Evolutionary conservation across 2,329 filamentous ascomycete genomes (phyloP), one percentile per base, ranked within the genome.

Genomic region (Zasmidium angulare): DNA sequence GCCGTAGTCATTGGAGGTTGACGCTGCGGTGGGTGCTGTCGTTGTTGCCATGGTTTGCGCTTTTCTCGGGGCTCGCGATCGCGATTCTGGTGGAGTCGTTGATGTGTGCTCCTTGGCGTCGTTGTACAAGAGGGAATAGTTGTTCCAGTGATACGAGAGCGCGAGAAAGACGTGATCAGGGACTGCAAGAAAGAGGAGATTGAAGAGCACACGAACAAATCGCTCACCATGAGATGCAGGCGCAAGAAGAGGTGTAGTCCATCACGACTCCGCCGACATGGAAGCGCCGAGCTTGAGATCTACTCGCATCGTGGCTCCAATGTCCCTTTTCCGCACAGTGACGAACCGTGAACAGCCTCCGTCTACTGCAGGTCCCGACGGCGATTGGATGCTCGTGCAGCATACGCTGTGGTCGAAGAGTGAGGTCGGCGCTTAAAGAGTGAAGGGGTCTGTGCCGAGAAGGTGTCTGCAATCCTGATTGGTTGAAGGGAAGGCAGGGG

Each of bases 301-400:
- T 55, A 22, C 21, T 48, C 23, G n/a, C 36, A 19, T 43, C 36
- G 9, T 43, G 36, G 36, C 36, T 43, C 36, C n/a, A n/a, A n/a
- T n/a, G n/a, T n/a, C n/a, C n/a, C 36, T 17, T 43, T 43, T 43
- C n/a, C 11, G 14, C 12, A 19, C 12, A 17, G 36, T 43, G 36
- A 43, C 36, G 36, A 43, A 43, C 36, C 14, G 7, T 17, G 2
- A 31, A 31, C 19, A 9, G 36, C 19, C 19, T 36, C 48, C 22
- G 53, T 55, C 46, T 29, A 36, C 43, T 36, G 40, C 53, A 36
- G 23, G 40, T 55, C 46, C 53, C 53, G 47, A 47, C 26, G 22
- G 36, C 36, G 40, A 55, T 26, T 21, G 23, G 24, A n/a, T n/a
- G 43, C 14, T 23, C 46, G 24, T 55, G 53, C 53, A 55, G n/a